Conservation (phyloP, 768 basidiomycete species). For the Suillus luteus region DNA sequence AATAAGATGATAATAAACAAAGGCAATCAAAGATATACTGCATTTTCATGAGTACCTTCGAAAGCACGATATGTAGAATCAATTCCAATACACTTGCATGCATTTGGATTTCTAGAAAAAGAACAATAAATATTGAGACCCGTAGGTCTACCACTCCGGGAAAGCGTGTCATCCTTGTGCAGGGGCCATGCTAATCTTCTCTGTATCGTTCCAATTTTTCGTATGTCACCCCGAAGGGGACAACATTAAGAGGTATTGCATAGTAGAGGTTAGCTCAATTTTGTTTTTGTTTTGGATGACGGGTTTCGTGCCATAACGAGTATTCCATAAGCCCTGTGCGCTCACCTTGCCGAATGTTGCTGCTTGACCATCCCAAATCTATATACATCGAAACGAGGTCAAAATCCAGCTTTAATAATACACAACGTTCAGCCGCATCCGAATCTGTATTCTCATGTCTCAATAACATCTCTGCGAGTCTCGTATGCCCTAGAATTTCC, state of each 20-base stretch:
- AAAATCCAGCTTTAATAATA: no score
- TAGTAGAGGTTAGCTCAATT: not conserved
- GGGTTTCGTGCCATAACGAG: not conserved
- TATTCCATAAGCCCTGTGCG: no score
- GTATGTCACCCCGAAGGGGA: slow-evolving; percentile 93
- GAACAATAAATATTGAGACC: slow-evolving; percentile 43
- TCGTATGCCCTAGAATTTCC: no score
- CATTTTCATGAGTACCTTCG: not conserved
- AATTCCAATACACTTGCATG: not conserved
- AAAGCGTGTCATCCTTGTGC: slow-evolving; percentile 99
- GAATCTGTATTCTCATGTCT: no score
- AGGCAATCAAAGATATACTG: not conserved
- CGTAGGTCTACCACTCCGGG: slow-evolving; percentile 79
- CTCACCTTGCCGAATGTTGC: no score
- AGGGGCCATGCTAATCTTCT: slow-evolving; percentile 99
- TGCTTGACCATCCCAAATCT: no score
- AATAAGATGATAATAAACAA: not conserved
- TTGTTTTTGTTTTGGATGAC: not conserved
- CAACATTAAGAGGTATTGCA: slow-evolving; percentile 25
- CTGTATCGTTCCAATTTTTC: slow-evolving; percentile 99
- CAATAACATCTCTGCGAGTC: no score
- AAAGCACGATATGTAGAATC: not conserved
- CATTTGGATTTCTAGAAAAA: not conserved
- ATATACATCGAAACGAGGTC: no score
- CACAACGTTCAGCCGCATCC: no score